A percentile compares a stretch with the other conserved stretches of the same genome.
Evolutionary conservation across 2,329 filamentous ascomycete genomes (phyloP).

Genomic region (Neopestalotiopsis sp.): DNA sequence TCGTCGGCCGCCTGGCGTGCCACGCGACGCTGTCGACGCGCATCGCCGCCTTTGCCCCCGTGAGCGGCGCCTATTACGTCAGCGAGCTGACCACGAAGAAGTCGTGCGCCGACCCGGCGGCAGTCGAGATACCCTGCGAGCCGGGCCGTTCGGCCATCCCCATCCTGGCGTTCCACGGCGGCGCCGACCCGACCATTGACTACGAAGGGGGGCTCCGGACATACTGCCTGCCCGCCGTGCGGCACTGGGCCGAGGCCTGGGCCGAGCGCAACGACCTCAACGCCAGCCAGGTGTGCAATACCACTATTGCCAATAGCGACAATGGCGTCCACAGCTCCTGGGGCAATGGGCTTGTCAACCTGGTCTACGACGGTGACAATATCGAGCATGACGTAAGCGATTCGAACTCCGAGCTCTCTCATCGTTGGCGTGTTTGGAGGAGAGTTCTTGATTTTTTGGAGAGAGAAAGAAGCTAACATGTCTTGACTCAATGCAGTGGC

Average conservation of each 20-base stretch:
- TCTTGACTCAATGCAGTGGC: slow-evolving; percentile 7
- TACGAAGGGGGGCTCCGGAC: slow-evolving; percentile 46
- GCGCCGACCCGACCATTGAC: slow-evolving; percentile 46
- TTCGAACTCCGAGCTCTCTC: background rate
- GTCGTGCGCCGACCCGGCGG: slow-evolving; percentile 34
- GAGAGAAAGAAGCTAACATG: background rate
- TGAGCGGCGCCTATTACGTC: slow-evolving; percentile 24
- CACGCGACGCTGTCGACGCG: slow-evolving; percentile 1
- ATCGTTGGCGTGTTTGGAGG: background rate
- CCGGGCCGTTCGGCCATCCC: slow-evolving; percentile 41
- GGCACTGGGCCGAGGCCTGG: slow-evolving; percentile 43
- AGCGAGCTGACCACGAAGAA: background rate
- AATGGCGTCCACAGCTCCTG: slow-evolving; percentile 14
- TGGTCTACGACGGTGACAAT: slow-evolving; percentile 23
- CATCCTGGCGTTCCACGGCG: slow-evolving; percentile 54
- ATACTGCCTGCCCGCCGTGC: slow-evolving; percentile 47
- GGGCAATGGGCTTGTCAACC: slow-evolving; percentile 16
- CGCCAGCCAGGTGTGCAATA: background rate
- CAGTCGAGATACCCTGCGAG: slow-evolving; percentile 39
- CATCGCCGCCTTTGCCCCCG: slow-evolving; percentile 25
- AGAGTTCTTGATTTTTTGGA: background rate
- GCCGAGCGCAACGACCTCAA: slow-evolving; percentile 32
- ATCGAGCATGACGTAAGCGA: slow-evolving; percentile 15
- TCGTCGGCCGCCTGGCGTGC: slow-evolving; percentile 24
- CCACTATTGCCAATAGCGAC: slow-evolving; percentile 10